Percentiles rank a stretch among this genome's conserved stretches.
Conservation (phyloP, 2,329 filamentous ascomycete species). For the Alternaria solani region DNA sequence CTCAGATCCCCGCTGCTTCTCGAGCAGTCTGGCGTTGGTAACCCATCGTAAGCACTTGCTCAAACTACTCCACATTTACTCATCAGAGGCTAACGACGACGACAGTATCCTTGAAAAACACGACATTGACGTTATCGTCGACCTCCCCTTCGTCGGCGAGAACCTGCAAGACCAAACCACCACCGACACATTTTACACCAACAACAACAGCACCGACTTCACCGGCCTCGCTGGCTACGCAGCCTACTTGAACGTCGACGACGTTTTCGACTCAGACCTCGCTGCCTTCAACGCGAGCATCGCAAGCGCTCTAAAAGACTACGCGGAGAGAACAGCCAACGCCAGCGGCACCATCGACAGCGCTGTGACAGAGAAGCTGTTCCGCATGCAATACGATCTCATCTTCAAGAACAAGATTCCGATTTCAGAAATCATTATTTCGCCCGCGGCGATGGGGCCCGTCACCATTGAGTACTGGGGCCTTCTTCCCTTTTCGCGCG, state of each 20-base stretch:
- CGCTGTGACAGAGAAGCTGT: not conserved
- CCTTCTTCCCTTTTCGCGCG: slow-evolving; percentile 4
- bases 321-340: slow-evolving; percentile 1
- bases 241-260: not conserved
- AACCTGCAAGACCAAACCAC: slow-evolving; percentile 4
- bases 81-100: not conserved
- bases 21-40: not conserved
- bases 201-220: slow-evolving; percentile 4
- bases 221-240: slow-evolving; percentile 1
- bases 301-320: not conserved
- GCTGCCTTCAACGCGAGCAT: not conserved
- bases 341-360: not conserved
- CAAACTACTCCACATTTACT: not conserved
- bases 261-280: not conserved
- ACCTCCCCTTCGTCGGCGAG: slow-evolving; percentile 3
- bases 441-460: not conserved
- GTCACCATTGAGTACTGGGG: not conserved
- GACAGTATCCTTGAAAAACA: not conserved
- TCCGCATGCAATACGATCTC: slow-evolving; percentile 1
- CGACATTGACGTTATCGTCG: not conserved
- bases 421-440: not conserved
- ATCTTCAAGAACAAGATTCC: slow-evolving; percentile 9
- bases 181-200: slow-evolving; percentile 1
- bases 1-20: slow-evolving; percentile 1
- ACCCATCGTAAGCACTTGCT: not conserved